Conservation (phyloP, 164 flowering plant species). For the Liriodendron chinense region DNA sequence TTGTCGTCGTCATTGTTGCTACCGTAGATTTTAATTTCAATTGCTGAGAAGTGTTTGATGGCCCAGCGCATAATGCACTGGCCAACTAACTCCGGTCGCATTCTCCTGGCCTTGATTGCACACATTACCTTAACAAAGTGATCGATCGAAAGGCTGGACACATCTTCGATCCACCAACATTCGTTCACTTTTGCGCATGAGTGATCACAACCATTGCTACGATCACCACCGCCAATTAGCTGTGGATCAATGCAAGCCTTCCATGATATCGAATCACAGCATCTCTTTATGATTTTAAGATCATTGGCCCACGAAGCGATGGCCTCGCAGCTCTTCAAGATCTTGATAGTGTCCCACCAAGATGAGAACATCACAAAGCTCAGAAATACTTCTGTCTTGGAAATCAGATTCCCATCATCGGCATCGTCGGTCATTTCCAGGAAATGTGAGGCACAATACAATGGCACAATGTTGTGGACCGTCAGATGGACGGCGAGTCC, state of each 20-base stretch:
- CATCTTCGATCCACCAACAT: constrained; percentile 56
- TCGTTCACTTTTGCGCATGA: neutral
- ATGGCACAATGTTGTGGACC: constrained; percentile 28
- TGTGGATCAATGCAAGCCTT: constrained; percentile 28
- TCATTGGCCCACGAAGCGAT: constrained; percentile 36
- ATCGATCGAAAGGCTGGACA: constrained; percentile 37
- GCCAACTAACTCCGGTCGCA: constrained; percentile 32
- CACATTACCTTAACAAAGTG: constrained; percentile 39
- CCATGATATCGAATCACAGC: constrained; percentile 47
- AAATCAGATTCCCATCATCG: constrained; percentile 35
- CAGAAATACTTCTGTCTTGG: constrained; percentile 34
- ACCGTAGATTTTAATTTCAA: constrained; percentile 11
- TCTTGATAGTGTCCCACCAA: constrained; percentile 43
- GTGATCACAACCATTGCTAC: neutral
- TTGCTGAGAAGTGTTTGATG: constrained; percentile 24
- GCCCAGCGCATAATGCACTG: constrained; percentile 41
- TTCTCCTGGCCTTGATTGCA: constrained; percentile 29
- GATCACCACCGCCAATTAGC: neutral
- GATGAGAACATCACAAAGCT: constrained; percentile 35
- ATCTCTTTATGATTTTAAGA: constrained; percentile 24
- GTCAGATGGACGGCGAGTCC: constrained; percentile 34
- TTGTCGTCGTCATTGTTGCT: constrained; percentile 10
- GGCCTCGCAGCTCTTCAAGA: constrained; percentile 39
- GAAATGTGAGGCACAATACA: constrained; percentile 39
- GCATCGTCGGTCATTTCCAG: constrained; percentile 50